Evolutionary conservation across 805 yeast genomes (phyloP), one percentile per base, ranked within the genome.

Genomic region (Pichia kluyveri): DNA sequence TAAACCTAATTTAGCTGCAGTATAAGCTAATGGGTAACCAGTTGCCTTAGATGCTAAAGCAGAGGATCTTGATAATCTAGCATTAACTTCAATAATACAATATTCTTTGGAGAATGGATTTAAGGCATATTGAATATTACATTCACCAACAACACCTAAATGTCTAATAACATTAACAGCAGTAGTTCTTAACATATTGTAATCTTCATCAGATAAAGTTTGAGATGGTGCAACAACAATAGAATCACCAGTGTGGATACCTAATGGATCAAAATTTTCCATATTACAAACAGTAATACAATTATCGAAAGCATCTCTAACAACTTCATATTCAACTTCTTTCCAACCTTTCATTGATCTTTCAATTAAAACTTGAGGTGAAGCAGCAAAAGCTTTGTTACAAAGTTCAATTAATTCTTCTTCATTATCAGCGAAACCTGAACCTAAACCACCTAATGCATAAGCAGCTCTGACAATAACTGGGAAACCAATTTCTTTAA

Each of bases 281-380:
- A 91, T 91, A 73, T 91, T 91, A 79, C 99, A 91, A 54, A 91
- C 99, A 43, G 99, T 91, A 60, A 91, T 88, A 82, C 99, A 91
- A 79, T 91, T 91, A 69, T 88, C 97, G 60, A 81, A 84, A 45
- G 95, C 90, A 71, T 91, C 99, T 69, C 99, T 88, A 47, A 91
- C 99, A 68, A 91, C 99, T 71, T 91, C 99, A 69, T 91, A 91
- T 72, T 91, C 99, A 60, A 91, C 86, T 72, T 91, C 99, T 69
- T 91, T 91, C 99, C 99, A 91, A 55, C 99, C 99, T 73, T 93
- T 93, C 96, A 91, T 86, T 42, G 96, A 88, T 65, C 82, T 81
- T 74, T 91, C 99, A 54, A 91, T 93, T 55, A 91, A 76, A 48
- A 91, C 95, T 72, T 91, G 99, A 12, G 99, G 97, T 49, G 96